These are phyloP conservation scores for Aegilops tauschii DNA, from an alignment of 176 grass and related monocot genomes.

Conservation along the genomic window DNA sequence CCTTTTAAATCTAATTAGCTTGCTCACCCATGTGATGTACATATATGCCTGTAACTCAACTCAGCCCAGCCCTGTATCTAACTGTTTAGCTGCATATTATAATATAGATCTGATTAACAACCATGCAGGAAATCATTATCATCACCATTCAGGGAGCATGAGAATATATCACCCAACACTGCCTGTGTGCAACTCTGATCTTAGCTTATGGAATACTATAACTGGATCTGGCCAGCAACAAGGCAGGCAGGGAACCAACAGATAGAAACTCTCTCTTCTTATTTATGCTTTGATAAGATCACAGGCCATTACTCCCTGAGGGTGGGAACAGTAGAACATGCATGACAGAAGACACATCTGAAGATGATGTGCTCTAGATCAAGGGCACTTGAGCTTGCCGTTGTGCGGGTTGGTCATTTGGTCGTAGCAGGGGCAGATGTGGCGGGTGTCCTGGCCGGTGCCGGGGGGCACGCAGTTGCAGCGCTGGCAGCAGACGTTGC, in stretches of 20 bases:
- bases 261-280: not conserved
- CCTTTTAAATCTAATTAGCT: no score
- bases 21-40: not conserved
- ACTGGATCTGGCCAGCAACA: no score
- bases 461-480: slow-evolving; percentile 87
- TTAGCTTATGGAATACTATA: no score
- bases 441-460: slow-evolving; percentile 58
- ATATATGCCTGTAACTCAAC: not conserved
- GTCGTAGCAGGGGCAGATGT: slow-evolving; percentile 50
- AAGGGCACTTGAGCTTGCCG: slow-evolving; percentile 45
- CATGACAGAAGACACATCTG: no score
- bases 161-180: no score
- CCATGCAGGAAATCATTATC: no score
- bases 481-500: slow-evolving; percentile 62
- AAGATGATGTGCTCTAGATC: no score
- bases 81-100: not conserved
- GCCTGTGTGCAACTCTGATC: no score
- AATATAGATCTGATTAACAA: not conserved
- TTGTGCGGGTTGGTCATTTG: slow-evolving; percentile 29
- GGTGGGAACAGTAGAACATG: not conserved
- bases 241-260: not conserved
- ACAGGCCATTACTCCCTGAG: not conserved
- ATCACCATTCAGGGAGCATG: not conserved
- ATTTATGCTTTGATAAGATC: not conserved
- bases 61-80: not conserved